Evolutionary conservation across 2,329 filamentous ascomycete species (phyloP).

Genomic region (Alternaria tenuissima): DNA sequence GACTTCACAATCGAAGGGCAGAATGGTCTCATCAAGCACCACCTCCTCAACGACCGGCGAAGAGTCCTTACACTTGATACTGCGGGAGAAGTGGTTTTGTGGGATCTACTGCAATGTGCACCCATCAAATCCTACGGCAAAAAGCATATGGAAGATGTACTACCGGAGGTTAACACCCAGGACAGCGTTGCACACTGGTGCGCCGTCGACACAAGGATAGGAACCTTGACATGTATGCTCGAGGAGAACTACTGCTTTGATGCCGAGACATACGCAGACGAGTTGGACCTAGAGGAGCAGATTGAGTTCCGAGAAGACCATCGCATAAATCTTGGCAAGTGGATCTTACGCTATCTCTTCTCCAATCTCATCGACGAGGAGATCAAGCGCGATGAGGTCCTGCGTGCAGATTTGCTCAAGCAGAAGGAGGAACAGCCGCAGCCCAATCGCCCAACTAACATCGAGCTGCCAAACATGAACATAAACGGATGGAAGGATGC

Average conservation of each 20-base stretch:
- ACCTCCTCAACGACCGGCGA: slow-evolving; percentile 87
- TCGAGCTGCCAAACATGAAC: slow-evolving; percentile 60
- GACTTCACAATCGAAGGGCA: slow-evolving; percentile 81
- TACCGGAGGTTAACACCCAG: slow-evolving; percentile 82
- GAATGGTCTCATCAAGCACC: slow-evolving; percentile 92
- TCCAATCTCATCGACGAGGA: slow-evolving; percentile 89
- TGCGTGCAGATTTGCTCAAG: slow-evolving; percentile 74
- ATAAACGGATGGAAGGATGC: slow-evolving; percentile 58
- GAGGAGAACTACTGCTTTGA: slow-evolving; percentile 98
- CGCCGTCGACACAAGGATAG: slow-evolving; percentile 90
- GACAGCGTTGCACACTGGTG: slow-evolving; percentile 97
- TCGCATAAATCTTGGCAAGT: slow-evolving; percentile 95
- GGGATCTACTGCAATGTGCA: slow-evolving; percentile 91
- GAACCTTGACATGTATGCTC: slow-evolving; percentile 86
- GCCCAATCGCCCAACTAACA: slow-evolving; percentile 68
- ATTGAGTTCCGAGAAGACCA: slow-evolving; percentile 91
- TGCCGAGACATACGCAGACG: slow-evolving; percentile 95
- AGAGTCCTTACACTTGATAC: slow-evolving; percentile 92
- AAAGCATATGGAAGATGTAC: slow-evolving; percentile 90
- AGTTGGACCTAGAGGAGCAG: slow-evolving; percentile 76
- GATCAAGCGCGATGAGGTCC: slow-evolving; percentile 78
- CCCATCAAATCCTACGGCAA: slow-evolving; percentile 94
- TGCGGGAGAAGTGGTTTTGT: slow-evolving; percentile 90
- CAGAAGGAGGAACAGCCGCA: slow-evolving; percentile 67
- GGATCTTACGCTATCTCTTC: slow-evolving; percentile 93